Evolutionary conservation across 1,139 yeast genomes (phyloP).

Genomic region (Barnettozyma hawaiiensis): DNA sequence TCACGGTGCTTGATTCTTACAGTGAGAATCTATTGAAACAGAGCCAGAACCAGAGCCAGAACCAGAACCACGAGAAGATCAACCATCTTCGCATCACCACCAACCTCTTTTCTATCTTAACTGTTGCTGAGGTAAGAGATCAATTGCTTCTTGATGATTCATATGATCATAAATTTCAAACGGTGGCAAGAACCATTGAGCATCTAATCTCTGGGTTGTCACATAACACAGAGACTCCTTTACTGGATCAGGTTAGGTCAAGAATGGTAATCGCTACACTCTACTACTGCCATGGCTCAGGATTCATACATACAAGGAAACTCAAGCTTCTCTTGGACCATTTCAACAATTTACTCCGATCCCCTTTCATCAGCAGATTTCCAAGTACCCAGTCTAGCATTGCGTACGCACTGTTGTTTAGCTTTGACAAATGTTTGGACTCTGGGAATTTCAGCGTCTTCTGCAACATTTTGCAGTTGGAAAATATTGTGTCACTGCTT

Average conservation of each 20-base stretch:
- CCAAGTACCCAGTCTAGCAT: conserved; percentile 15
- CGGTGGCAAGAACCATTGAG: conserved; percentile 21
- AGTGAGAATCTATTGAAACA: conserved; percentile 15
- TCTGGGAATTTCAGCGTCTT: conserved; percentile 2
- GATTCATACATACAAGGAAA: conserved; percentile 12
- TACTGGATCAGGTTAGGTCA: conserved; percentile 19
- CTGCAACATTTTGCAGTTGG: conserved; percentile 9
- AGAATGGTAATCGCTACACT: conserved; percentile 17
- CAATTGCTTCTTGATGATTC: conserved; percentile 19
- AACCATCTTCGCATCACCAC: conserved; percentile 14
- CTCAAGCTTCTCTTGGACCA: conserved; percentile 14
- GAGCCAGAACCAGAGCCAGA: too few species aligned
- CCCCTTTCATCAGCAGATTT: conserved; percentile 11
- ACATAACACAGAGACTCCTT: conserved; percentile 2
- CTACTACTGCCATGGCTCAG: conserved; percentile 18
- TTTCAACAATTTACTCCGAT: conserved; percentile 12
- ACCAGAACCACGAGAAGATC: conserved; percentile 11
- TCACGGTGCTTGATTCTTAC: conserved; percentile 14
- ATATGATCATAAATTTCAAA: conserved; percentile 22
- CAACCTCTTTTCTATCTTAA: conserved; percentile 20
- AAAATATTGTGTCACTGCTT: conserved; percentile 1
- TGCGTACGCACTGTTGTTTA: conserved; percentile 13
- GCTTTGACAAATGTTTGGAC: conserved; percentile 11
- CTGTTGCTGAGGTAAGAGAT: conserved; percentile 18
- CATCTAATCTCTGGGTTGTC: conserved; percentile 14